These are phyloP conservation scores for Starmerella apis DNA, from an alignment of 805 yeast genomes.

Conservation along the genomic window DNA sequence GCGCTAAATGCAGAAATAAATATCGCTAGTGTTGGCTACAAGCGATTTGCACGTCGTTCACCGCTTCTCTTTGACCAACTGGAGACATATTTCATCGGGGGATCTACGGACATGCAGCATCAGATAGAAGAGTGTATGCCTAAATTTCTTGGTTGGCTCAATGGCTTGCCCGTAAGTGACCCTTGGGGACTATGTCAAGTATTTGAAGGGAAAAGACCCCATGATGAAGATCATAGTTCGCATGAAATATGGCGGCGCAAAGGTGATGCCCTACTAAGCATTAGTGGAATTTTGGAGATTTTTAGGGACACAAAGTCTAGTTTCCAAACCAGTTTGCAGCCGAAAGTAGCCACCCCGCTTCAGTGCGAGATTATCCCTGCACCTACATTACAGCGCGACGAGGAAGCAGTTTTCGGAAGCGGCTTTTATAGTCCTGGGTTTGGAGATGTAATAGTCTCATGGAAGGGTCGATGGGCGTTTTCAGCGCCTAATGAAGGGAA, in stretches of 20 bases:
- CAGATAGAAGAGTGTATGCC: conserved; percentile 36
- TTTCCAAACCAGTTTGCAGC: not conserved
- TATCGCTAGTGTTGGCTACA: conserved; percentile 29
- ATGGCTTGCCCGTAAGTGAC: conserved; percentile 22
- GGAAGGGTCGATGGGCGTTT: conserved; percentile 19
- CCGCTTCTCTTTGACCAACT: conserved; percentile 38
- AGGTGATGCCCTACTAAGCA: not conserved
- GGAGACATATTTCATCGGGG: conserved; percentile 45
- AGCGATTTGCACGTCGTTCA: conserved; percentile 33
- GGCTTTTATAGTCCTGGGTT: conserved; percentile 13
- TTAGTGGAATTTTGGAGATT: not conserved
- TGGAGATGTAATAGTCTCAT: conserved; percentile 12
- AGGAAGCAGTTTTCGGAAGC: not conserved
- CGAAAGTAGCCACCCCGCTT: not conserved
- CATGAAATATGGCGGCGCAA: not conserved
- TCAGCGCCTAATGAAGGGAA: conserved; percentile 22
- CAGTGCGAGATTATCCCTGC: conserved; percentile 5
- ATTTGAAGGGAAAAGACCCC: conserved; percentile 28
- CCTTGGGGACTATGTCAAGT: conserved; percentile 33
- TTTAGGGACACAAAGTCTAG: not conserved
- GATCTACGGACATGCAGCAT: conserved; percentile 39
- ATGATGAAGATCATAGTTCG: not conserved
- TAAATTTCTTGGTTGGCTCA: conserved; percentile 38
- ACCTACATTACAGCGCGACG: not conserved
- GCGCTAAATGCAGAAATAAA: conserved; percentile 42